A percentile compares a stretch with the other conserved stretches of the same genome.
Conservation (phyloP, 2,329 filamentous ascomycete genomes). For the Botryotinia narcissicola region DNA sequence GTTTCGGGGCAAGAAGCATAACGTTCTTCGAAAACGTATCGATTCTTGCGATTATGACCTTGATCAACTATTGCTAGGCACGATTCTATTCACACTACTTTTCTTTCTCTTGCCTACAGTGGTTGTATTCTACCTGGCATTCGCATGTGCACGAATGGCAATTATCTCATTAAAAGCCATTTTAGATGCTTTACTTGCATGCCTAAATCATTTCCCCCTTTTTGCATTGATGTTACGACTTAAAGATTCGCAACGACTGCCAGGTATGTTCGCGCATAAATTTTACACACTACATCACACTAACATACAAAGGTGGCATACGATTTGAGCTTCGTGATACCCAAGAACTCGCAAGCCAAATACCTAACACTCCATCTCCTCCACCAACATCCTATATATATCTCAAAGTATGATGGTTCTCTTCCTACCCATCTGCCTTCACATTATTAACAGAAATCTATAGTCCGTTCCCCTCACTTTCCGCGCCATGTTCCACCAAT, state of each 20-base stretch:
- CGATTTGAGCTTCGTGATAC: conserved; percentile 85
- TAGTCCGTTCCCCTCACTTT: conserved; percentile 87
- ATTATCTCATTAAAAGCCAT: conserved; percentile 91
- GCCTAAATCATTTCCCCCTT: conserved; percentile 93
- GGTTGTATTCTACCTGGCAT: conserved; percentile 94
- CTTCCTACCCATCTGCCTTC: background rate
- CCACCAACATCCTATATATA: conserved; percentile 76
- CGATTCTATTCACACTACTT: conserved; percentile 91
- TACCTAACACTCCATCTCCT: conserved; percentile 26
- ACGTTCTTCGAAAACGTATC: conserved; percentile 93
- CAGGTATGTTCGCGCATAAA: conserved; percentile 54
- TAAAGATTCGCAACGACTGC: conserved; percentile 87
- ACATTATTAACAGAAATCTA: conserved; percentile 40
- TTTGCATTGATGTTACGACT: conserved; percentile 95
- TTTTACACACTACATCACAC: conserved; percentile 14
- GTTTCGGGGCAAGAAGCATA: conserved; percentile 97
- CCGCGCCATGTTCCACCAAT: conserved; percentile 94
- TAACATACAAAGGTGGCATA: conserved; percentile 62
- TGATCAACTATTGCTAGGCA: conserved; percentile 92
- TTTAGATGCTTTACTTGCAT: conserved; percentile 88
- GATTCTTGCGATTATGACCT: conserved; percentile 99
- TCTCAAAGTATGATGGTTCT: conserved; percentile 61
- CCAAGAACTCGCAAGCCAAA: conserved; percentile 49
- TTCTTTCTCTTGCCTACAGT: conserved; percentile 95
- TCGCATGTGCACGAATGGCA: conserved; percentile 88